Percentiles rank a stretch among this genome's conserved stretches.
Evolutionary conservation across 2,329 filamentous ascomycete species (phyloP).

Genomic region (Chlorencoelia australis): DNA sequence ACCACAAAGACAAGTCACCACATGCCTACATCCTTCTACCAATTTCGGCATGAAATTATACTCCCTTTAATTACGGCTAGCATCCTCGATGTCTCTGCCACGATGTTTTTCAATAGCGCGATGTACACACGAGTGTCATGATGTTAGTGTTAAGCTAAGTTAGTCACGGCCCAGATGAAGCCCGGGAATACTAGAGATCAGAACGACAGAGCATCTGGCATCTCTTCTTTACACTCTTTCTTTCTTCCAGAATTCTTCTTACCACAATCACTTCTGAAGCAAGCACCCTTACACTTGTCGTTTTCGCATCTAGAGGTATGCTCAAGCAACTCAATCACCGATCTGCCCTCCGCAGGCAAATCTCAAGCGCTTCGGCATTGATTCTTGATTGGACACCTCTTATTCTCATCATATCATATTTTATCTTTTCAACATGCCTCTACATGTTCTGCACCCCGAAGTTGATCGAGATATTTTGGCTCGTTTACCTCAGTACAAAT

Average conservation of each 20-base stretch:
- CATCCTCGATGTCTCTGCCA: too few species aligned
- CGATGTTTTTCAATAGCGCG: too few species aligned
- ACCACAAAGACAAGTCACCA: too few species aligned
- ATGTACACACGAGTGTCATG: too few species aligned
- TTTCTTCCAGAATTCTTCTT: too few species aligned
- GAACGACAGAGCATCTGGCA: too few species aligned
- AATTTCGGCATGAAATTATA: too few species aligned
- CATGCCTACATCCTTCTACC: too few species aligned
- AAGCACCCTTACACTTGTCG: not conserved
- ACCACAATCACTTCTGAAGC: not conserved
- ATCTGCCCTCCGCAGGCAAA: not conserved
- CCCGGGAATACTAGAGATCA: too few species aligned
- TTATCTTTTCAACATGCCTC: conserved; percentile 31
- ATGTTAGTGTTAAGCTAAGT: too few species aligned
- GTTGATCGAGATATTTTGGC: conserved; percentile 33
- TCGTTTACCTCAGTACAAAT: conserved; percentile 34
- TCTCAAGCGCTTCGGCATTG: conserved; percentile 4
- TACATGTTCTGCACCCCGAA: conserved; percentile 31
- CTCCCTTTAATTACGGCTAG: too few species aligned
- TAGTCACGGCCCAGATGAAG: too few species aligned
- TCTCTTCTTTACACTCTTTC: not conserved
- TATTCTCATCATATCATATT: conserved; percentile 32
- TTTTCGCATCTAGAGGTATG: not conserved
- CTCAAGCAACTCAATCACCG: not conserved
- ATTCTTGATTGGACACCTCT: conserved; percentile 32